Evolutionary conservation across 2,329 filamentous ascomycete species (phyloP), one percentile per base, ranked within the genome.

Genomic region (Colletotrichum tamarilloi): DNA sequence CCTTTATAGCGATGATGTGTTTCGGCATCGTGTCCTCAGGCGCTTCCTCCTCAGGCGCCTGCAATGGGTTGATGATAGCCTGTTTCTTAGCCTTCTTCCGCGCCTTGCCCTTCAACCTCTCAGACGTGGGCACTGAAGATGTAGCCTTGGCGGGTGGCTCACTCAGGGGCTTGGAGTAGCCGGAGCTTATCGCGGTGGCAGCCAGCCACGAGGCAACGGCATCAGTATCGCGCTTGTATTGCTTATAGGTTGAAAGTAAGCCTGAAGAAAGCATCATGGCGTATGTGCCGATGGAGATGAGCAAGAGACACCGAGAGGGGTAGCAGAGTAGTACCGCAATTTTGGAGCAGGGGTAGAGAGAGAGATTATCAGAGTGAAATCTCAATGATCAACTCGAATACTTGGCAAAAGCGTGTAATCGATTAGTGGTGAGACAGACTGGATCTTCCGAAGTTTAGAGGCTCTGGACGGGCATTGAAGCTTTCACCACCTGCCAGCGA

Each of bases 201-300:
- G 82, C 83, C 8, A 86, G 82, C 84, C 84, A 86, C 38, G 78
- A 76, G 1, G 82, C 83, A 11, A 86, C 79, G 2, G 79, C 77
- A 49, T 84, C 76, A 0, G 81, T 84, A 67, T 86, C 84, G n/a
- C 80, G 70, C 71, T 84, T 85, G 76, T 85, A 85, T 67, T 81
- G 79, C 24, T 78, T 78, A 72, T 85, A 85, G 1, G 77, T 77
- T 66, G 81, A 79, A 42, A 75, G 11, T 0, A 84, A 73, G 0
- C 59, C 42, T 7, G 16, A n/a, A 0, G 16, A n/a, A 0, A 78
- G 69, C 77, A 79, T 80, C 5, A 52, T 68, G 56, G 64, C 6
- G 59, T 55, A 26, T 26, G 9, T 5, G 9, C 7, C 52, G 3
- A 53, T 26, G n/a, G 5, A 24, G 11, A 16, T 12, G 6, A 26